A percentile compares a stretch with the other conserved stretches of the same genome.
phyloP scores from a whole-genome alignment of 2,329 filamentous ascomycete species.

The Mycosphaerelloides madeirae region DNA sequence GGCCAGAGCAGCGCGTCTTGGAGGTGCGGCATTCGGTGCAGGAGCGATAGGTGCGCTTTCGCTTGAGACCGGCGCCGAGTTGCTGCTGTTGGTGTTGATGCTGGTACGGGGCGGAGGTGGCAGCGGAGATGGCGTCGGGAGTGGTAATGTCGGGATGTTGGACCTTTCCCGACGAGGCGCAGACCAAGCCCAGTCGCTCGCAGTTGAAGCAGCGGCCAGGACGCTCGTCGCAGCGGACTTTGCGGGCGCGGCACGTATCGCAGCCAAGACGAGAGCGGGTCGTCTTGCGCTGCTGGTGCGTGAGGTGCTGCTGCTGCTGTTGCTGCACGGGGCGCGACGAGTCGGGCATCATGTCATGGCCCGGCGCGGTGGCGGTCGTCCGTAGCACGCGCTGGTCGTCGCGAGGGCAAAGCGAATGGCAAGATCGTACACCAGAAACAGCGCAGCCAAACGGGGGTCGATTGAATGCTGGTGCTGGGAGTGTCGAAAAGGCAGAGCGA shows the following conservation, averaged over 20 bases:
- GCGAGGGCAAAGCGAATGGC: too few species aligned
- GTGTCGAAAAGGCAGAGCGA: constrained; percentile 1
- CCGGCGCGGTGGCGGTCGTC: too few species aligned
- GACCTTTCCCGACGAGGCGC: constrained; percentile 13
- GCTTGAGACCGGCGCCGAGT: constrained; percentile 13
- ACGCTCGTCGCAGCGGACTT: constrained; percentile 15
- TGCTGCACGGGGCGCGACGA: background rate
- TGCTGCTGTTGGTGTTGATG: constrained; percentile 2
- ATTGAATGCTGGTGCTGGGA: background rate
- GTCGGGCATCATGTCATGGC: constrained; percentile 1
- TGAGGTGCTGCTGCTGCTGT: too few species aligned
- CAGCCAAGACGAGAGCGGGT: constrained; percentile 17
- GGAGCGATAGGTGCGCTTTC: constrained; percentile 21
- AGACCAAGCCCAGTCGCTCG: constrained; percentile 19
- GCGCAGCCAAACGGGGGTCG: too few species aligned
- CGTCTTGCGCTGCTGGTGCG: constrained; percentile 1
- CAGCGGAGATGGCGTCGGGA: background rate
- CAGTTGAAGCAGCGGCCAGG: constrained; percentile 21
- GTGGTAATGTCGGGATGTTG: background rate
- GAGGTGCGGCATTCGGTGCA: constrained; percentile 19
- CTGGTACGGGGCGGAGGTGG: too few species aligned
- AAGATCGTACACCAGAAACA: too few species aligned
- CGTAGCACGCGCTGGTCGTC: too few species aligned
- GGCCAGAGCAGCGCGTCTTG: constrained; percentile 22
- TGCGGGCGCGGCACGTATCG: constrained; percentile 22